Evolutionary conservation across 208 protist genomes (phyloP).

Genomic region (Crithidia bombi): DNA sequence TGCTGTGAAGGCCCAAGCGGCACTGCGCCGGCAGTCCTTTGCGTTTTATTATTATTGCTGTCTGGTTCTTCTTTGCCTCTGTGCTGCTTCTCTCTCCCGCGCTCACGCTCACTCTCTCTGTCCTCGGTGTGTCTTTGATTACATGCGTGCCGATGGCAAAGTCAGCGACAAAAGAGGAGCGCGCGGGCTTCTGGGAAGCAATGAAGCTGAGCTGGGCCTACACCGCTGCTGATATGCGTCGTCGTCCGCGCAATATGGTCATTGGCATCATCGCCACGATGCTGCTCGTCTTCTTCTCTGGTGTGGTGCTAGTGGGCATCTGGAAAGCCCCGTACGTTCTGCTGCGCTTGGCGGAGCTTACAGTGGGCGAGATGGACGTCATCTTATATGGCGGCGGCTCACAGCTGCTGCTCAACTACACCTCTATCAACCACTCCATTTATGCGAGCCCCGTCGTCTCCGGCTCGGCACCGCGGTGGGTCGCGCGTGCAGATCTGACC

Average conservation of each 20-base stretch:
- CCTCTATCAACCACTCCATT: slow-evolving; percentile 32
- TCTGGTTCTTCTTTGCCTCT: not conserved
- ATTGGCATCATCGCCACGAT: slow-evolving; percentile 69
- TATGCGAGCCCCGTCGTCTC: slow-evolving; percentile 26
- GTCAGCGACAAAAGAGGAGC: not conserved
- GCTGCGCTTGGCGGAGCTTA: slow-evolving; percentile 73
- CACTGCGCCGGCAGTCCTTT: not conserved
- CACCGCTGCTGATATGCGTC: slow-evolving; percentile 53
- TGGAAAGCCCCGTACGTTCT: slow-evolving; percentile 75
- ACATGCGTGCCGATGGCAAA: slow-evolving; percentile 18
- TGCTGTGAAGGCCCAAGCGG: not conserved
- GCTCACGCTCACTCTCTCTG: not conserved
- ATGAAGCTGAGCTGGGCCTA: slow-evolving; percentile 52
- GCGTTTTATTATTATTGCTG: not conserved
- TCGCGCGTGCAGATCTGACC: slow-evolving; percentile 38
- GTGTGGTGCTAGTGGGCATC: slow-evolving; percentile 50
- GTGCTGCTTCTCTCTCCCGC: not conserved
- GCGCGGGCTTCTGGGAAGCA: slow-evolving; percentile 11
- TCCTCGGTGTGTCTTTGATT: too few relatives aligned
- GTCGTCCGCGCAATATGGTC: slow-evolving; percentile 60
- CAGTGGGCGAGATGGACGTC: slow-evolving; percentile 74
- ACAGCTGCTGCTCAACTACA: slow-evolving; percentile 62
- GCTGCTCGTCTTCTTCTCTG: slow-evolving; percentile 74
- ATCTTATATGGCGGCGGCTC: slow-evolving; percentile 38
- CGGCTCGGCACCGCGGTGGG: slow-evolving; percentile 69